Conservation (phyloP, 768 basidiomycete genomes). For the Leccinum arenicola region DNA sequence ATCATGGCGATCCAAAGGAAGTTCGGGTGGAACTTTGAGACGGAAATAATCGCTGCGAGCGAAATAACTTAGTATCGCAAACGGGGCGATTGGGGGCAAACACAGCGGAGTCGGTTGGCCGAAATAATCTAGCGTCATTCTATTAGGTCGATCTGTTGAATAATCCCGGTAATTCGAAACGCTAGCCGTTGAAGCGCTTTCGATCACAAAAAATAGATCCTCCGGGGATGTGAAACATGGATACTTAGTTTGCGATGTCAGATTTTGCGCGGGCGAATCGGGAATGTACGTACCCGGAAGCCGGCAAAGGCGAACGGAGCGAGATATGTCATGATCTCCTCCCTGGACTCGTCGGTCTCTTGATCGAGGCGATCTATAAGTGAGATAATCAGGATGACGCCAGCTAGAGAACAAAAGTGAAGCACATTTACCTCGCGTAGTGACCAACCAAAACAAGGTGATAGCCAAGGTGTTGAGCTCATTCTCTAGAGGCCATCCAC, state of each 20-base stretch:
- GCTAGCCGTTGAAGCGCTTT: slow-evolving; percentile 12
- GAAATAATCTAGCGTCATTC: slow-evolving; percentile 41
- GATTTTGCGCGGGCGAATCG: background rate
- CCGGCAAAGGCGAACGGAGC: slow-evolving; percentile 48
- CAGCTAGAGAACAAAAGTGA: background rate
- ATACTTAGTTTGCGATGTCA: slow-evolving; percentile 20
- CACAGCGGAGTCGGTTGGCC: slow-evolving; percentile 34
- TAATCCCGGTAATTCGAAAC: slow-evolving; percentile 26
- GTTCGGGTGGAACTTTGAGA: slow-evolving; percentile 40
- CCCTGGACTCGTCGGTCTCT: slow-evolving; percentile 34
- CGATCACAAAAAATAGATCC: slow-evolving; percentile 25
- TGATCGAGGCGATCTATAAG: slow-evolving; percentile 21
- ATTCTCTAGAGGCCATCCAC: slow-evolving; percentile 50
- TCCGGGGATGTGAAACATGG: slow-evolving; percentile 43
- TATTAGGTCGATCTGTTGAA: slow-evolving; percentile 29
- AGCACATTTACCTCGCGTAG: slow-evolving; percentile 27
- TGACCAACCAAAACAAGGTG: slow-evolving; percentile 47
- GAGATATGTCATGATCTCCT: slow-evolving; percentile 36
- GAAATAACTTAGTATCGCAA: slow-evolving; percentile 49
- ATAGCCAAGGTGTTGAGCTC: slow-evolving; percentile 45
- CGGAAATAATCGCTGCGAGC: slow-evolving; percentile 36
- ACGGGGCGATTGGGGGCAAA: slow-evolving; percentile 45
- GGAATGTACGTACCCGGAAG: slow-evolving; percentile 41
- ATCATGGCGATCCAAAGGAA: slow-evolving; percentile 36
- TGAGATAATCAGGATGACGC: background rate